phyloP scores from a whole-genome alignment of 495 filamentous ascomycete species.

The Hypomontagnella submonticulosa region DNA sequence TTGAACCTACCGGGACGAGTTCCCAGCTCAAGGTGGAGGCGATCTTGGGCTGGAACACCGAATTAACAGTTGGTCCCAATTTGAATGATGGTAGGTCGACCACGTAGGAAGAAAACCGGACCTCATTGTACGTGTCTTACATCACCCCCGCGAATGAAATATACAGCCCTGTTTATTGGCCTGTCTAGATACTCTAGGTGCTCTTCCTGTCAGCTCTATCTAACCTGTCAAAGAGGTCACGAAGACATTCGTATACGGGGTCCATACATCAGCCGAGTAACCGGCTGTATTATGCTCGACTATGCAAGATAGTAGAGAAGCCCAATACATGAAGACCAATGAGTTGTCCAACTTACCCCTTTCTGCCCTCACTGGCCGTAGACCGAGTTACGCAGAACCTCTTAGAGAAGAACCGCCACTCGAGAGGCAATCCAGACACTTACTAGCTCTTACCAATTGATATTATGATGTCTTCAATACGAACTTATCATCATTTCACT shows the following conservation, averaged over 20 bases:
- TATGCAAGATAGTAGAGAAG: no score
- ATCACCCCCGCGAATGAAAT: conserved; percentile 15
- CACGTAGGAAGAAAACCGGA: conserved; percentile 25
- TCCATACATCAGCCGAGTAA: neutral
- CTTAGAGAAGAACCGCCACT: no score
- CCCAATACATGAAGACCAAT: no score
- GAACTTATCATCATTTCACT: no score
- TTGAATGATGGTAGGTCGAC: conserved; percentile 19
- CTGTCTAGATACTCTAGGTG: neutral
- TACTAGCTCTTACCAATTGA: no score
- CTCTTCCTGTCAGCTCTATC: no score
- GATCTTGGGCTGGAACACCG: conserved; percentile 31
- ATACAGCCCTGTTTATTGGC: conserved; percentile 11
- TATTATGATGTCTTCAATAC: no score
- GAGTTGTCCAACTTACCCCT: no score
- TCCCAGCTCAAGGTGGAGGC: conserved; percentile 21
- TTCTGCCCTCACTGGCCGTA: no score
- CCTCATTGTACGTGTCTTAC: conserved; percentile 16
- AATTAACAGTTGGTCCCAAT: conserved; percentile 25
- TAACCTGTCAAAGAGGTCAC: conserved; percentile 1
- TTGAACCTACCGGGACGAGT: conserved; percentile 24
- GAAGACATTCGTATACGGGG: neutral
- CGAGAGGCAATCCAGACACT: no score
- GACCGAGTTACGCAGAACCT: no score
- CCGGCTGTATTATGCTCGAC: neutral